Evolutionary conservation across 768 basidiomycete species (phyloP).

Genomic region (Floccularia luteovirens): DNA sequence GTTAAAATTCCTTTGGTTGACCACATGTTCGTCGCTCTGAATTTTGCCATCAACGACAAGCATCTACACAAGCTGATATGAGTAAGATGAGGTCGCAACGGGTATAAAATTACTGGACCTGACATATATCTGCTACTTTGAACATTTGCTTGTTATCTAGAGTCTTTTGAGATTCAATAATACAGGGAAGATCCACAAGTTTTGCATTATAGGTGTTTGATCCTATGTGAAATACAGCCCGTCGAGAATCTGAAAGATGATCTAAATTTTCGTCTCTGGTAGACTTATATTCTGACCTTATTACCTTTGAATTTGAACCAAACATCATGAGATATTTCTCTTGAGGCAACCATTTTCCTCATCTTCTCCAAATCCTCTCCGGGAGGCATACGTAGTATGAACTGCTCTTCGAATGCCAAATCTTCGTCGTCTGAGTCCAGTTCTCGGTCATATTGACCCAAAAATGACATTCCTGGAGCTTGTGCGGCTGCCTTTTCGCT

Average conservation of each 20-base stretch:
- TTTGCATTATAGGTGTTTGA: slow-evolving; percentile 81
- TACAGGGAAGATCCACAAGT: slow-evolving; percentile 91
- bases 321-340: slow-evolving; percentile 76
- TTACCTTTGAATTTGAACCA: slow-evolving; percentile 99
- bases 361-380: slow-evolving; percentile 77
- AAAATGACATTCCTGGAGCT: slow-evolving; percentile 80
- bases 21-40: slow-evolving; percentile 59
- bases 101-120: slow-evolving; percentile 40
- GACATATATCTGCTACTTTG: slow-evolving; percentile 98
- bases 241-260: slow-evolving; percentile 63
- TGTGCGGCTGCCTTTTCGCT: slow-evolving; percentile 77
- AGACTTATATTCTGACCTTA: not conserved
- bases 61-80: slow-evolving; percentile 52
- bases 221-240: slow-evolving; percentile 85
- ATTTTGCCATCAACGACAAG: slow-evolving; percentile 78
- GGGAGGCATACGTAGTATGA: slow-evolving; percentile 83
- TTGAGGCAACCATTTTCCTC: slow-evolving; percentile 71
- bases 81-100: slow-evolving; percentile 3
- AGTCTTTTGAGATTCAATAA: slow-evolving; percentile 94
- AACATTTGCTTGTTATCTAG: slow-evolving; percentile 96
- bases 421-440: slow-evolving; percentile 95
- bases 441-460: slow-evolving; percentile 90
- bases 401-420: slow-evolving; percentile 94
- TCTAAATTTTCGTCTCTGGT: slow-evolving; percentile 5
- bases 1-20: slow-evolving; percentile 64